Evolutionary conservation across 2,329 filamentous ascomycete species (phyloP).

Genomic region (Aureobasidium melanogenum): DNA sequence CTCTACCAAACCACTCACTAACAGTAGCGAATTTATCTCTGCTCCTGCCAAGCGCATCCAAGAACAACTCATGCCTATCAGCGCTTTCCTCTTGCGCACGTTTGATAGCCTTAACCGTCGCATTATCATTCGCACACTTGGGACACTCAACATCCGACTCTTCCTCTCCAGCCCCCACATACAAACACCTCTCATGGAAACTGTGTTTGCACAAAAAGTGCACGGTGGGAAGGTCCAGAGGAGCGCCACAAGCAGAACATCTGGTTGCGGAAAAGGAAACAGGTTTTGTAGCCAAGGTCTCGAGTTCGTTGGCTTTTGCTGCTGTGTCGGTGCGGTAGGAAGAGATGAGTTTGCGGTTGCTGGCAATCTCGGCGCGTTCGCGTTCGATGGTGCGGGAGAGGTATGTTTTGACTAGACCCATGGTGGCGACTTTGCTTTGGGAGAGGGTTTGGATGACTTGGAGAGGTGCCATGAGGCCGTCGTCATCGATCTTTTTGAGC

Average conservation of each 20-base stretch:
- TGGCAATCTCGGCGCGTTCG: conserved; percentile 75
- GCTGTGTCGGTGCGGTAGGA: conserved; percentile 80
- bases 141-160: conserved; percentile 71
- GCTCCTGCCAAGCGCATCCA: conserved; percentile 65
- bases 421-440: conserved; percentile 74
- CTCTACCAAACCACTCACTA: conserved; percentile 88
- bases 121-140: conserved; percentile 72
- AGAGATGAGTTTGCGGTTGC: conserved; percentile 70
- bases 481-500: conserved; percentile 76
- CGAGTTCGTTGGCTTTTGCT: conserved; percentile 67
- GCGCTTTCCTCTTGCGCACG: conserved; percentile 79
- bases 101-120: conserved; percentile 79
- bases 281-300: conserved; percentile 68
- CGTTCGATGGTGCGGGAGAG: conserved; percentile 79
- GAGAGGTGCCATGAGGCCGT: conserved; percentile 87
- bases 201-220: conserved; percentile 97
- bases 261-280: conserved; percentile 84
- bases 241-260: conserved; percentile 70
- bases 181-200: conserved; percentile 87
- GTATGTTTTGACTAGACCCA: conserved; percentile 95
- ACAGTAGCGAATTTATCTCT: conserved; percentile 83
- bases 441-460: conserved; percentile 92
- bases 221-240: conserved; percentile 78
- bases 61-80: conserved; percentile 81
- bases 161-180: conserved; percentile 41